These are phyloP conservation scores for Penicillium decumbens DNA, from an alignment of 2,329 filamentous ascomycete genomes.

Conservation along the genomic window DNA sequence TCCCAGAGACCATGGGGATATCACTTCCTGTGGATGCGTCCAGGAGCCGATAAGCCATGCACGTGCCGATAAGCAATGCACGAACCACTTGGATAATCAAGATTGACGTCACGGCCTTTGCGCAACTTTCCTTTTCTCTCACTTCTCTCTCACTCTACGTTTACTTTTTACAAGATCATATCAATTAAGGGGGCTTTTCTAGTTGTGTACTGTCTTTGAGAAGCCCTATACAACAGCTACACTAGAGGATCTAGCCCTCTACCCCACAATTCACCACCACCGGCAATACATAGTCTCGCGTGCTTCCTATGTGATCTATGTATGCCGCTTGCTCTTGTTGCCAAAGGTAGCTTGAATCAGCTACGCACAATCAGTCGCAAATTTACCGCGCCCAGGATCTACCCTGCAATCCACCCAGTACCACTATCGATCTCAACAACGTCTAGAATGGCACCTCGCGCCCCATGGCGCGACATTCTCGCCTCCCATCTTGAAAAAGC, in stretches of 20 bases:
- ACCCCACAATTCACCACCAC: not conserved
- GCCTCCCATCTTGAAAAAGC: slow-evolving; percentile 23
- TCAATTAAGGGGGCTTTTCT: not conserved
- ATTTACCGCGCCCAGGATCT: not conserved
- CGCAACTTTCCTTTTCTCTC: not conserved
- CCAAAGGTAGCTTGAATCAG: not conserved
- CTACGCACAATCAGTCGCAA: not conserved
- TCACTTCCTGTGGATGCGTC: not conserved
- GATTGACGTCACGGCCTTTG: not conserved
- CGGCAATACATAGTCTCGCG: not conserved
- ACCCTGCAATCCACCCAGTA: too few species aligned
- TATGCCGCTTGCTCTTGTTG: not conserved
- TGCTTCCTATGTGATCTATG: not conserved
- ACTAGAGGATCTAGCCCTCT: not conserved
- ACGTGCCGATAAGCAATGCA: not conserved
- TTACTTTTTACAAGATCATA: not conserved
- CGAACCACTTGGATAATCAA: not conserved
- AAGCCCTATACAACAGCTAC: too few species aligned
- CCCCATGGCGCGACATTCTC: slow-evolving; percentile 31
- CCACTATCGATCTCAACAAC: not conserved
- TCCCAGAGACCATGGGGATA: not conserved
- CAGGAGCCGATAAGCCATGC: not conserved
- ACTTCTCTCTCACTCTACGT: not conserved
- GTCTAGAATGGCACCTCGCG: slow-evolving; percentile 14
- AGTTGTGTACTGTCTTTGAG: not conserved